Evolutionary conservation across 352 stramenopile species (phyloP).

Genomic region (Globisporangium nodosum): DNA sequence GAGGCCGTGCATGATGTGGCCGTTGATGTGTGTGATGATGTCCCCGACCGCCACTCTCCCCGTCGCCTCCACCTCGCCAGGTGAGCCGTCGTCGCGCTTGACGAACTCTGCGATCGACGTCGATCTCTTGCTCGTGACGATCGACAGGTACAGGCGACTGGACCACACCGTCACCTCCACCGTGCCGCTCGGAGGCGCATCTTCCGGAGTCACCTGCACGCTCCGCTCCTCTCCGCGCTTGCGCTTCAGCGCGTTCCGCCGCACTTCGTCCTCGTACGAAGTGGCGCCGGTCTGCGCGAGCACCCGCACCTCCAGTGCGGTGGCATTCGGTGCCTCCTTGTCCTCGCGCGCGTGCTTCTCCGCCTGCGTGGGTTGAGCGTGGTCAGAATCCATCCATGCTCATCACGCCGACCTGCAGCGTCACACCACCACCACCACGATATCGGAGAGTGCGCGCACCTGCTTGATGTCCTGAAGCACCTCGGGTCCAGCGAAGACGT

Average conservation of each 20-base stretch:
- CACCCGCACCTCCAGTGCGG: neutral
- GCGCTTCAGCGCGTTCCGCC: conserved; percentile 30
- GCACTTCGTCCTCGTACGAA: conserved; percentile 26
- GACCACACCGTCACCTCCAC: conserved; percentile 47
- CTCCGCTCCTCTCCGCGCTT: conserved; percentile 22
- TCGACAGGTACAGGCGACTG: conserved; percentile 56
- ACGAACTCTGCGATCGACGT: conserved; percentile 56
- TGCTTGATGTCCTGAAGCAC: conserved; percentile 37
- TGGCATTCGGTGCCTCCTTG: neutral
- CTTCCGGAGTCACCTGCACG: neutral
- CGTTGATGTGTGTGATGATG: conserved; percentile 47
- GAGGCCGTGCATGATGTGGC: conserved; percentile 24
- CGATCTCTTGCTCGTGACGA: conserved; percentile 43
- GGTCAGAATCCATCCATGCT: neutral
- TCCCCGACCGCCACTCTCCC: conserved; percentile 45
- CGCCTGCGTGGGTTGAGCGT: conserved; percentile 9
- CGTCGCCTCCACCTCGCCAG: conserved; percentile 58
- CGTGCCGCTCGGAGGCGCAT: neutral
- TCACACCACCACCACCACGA: neutral
- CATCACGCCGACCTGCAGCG: too few species aligned
- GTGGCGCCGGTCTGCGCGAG: neutral
- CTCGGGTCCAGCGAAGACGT: conserved; percentile 57
- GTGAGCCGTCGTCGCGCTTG: conserved; percentile 27
- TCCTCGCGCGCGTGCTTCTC: conserved; percentile 23
- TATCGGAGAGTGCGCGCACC: neutral